These are phyloP conservation scores for Quercus phellos DNA, from an alignment of 331 rosid species.

Conservation along the genomic window DNA sequence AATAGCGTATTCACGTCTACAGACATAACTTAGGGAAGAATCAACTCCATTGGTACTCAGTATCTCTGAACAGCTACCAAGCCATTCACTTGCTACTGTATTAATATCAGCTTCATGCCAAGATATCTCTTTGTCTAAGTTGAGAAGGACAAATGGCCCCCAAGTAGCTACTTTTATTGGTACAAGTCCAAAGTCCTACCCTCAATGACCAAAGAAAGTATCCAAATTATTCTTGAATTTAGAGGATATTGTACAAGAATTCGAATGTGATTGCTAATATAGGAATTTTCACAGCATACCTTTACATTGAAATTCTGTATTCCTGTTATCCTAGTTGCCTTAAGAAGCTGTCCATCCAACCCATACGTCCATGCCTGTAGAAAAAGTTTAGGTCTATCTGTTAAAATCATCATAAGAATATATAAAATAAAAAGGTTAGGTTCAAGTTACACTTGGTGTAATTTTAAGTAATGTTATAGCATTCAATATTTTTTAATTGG, in stretches of 20 bases:
- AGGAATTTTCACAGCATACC: slow-evolving; percentile 41
- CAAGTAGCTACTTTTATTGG: slow-evolving; percentile 69
- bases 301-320: slow-evolving; percentile 58
- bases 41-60: slow-evolving; percentile 55
- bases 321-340: slow-evolving; percentile 75
- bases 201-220: slow-evolving; percentile 43
- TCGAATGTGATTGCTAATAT: background rate
- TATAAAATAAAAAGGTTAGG: background rate
- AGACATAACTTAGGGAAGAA: slow-evolving; percentile 58
- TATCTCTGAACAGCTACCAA: slow-evolving; percentile 67
- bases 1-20: slow-evolving; percentile 72
- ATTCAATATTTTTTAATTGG: no score
- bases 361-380: slow-evolving; percentile 93
- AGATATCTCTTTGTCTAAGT: slow-evolving; percentile 41
- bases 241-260: slow-evolving; percentile 11
- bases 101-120: slow-evolving; percentile 29
- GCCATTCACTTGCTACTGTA: slow-evolving; percentile 63
- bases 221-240: slow-evolving; percentile 17
- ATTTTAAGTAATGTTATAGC: no score
- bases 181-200: slow-evolving; percentile 75
- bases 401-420: background rate
- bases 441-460: no score
- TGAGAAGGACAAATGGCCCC: slow-evolving; percentile 87
- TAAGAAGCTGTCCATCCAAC: slow-evolving; percentile 66
- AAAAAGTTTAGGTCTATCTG: slow-evolving; percentile 9